Base-by-base conservation (phyloP, 1,139 yeast species). In the Geotrichum cucujoidarum region DNA sequence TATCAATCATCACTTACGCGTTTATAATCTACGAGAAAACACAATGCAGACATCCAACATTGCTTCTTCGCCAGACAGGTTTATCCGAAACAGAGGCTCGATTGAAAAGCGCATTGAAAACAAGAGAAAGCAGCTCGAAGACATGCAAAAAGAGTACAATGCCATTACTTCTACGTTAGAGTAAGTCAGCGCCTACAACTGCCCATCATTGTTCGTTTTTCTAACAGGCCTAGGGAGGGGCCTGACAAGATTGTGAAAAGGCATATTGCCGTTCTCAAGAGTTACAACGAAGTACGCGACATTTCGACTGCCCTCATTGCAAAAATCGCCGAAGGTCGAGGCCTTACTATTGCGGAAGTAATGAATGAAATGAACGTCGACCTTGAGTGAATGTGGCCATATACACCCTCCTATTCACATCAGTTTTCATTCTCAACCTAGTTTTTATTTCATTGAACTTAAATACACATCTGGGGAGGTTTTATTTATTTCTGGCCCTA, bases 301-400 rank as follows among this genome's bases (percentile, higher is more conserved):
- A 24, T 40, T 8, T 50, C 50, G 2, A 45, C 44, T 7, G 43
- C 39, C 10, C 43, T 49, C 34, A 45, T 46, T 20, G 47, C 50
- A 18, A 49, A 49, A 30, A 49, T 49, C 27, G 49, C 52, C 2
- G 50, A 49, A 16, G 47, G 42, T 21, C 20, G 48, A n/a, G 41
- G 46, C 16, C 32, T 43, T n/a, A 49, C 52, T 6, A 49, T 49
- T 27, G 24, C 40, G 10, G 41, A 46, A 21, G 45, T 49, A 8
- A 39, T 49, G 49, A 32, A 40, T 4, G 52, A 49, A 35, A 49
- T 49, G 52, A 45, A 42, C 1, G 48, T 45, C 16, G 43, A 43
- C 13, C 16, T 48, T 3, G 30, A 40, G n/a, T n/a, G n/a, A n/a
- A n/a, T n/a, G n/a, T n/a, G n/a, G n/a, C n/a, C n/a, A n/a, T n/a